phyloP scores from a whole-genome alignment of 192 early-diverging fungal genomes.

The Coemansia sp. region DNA sequence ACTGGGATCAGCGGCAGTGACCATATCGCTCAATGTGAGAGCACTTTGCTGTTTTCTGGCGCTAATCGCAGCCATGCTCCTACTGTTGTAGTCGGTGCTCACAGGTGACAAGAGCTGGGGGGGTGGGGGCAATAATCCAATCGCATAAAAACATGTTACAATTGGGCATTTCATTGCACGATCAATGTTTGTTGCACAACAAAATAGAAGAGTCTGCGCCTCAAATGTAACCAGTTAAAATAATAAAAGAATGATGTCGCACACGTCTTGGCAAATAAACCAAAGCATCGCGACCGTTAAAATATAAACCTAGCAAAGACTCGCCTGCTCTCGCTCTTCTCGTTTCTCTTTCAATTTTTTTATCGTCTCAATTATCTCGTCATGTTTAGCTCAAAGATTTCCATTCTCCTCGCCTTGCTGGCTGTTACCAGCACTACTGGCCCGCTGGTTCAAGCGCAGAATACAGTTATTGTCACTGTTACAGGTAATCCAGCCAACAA shows the following conservation, averaged over 20 bases:
- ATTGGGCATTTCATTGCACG: not conserved
- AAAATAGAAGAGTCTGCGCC: no score
- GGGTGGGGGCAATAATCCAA: not conserved
- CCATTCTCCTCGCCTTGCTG: not conserved
- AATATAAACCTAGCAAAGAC: not conserved
- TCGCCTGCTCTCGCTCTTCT: not conserved
- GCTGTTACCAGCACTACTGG: not conserved
- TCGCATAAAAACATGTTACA: not conserved
- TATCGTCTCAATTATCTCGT: not conserved
- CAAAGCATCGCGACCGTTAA: no score
- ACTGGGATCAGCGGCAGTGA: not conserved
- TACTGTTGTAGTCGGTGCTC: not conserved
- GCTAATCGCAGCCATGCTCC: not conserved
- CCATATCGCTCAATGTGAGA: not conserved
- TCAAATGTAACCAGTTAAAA: no score
- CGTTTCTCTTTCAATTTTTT: not conserved
- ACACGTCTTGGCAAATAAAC: no score
- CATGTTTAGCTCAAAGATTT: constrained; percentile 1
- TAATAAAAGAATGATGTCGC: no score
- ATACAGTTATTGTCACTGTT: not conserved
- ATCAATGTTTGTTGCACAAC: no score
- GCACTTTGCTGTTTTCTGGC: not conserved
- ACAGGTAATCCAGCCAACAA: constrained; percentile 1
- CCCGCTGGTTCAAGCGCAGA: not conserved
- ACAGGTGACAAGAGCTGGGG: not conserved